Percentiles rank a stretch among this genome's conserved stretches.
phyloP scores from a whole-genome alignment of 2,329 filamentous ascomycete species.

The Rhinocladiella similis region DNA sequence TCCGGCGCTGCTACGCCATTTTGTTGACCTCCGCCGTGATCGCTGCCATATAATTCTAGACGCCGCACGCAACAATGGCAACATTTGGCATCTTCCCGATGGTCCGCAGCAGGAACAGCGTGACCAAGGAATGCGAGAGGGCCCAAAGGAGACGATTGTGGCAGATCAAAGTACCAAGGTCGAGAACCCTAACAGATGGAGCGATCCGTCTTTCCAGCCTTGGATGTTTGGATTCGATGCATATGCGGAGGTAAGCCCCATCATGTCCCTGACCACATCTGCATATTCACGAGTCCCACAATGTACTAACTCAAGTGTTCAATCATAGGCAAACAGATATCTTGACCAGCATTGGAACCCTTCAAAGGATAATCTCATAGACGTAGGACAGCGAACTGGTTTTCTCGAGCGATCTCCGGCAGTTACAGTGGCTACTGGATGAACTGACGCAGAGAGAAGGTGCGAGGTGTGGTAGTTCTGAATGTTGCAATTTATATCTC shows the following conservation, averaged over 20 bases:
- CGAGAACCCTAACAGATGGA: conserved; percentile 49
- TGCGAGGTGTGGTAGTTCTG: no score
- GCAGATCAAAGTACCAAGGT: conserved; percentile 21
- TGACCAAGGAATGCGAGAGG: conserved; percentile 40
- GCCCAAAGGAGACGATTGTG: conserved; percentile 37
- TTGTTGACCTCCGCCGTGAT: conserved; percentile 37
- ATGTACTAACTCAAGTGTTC: no score
- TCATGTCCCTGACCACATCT: no score
- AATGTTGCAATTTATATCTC: no score
- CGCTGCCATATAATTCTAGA: conserved; percentile 42
- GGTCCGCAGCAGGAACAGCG: conserved; percentile 42
- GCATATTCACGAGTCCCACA: no score
- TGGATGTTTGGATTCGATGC: conserved; percentile 53
- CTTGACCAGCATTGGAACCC: no score
- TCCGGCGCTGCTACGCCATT: conserved; percentile 35
- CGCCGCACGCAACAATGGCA: conserved; percentile 46
- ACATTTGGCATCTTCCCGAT: conserved; percentile 50
- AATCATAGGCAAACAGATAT: no score
- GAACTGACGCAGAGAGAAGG: no score
- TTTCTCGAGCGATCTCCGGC: no score
- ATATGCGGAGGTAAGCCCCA: conserved; percentile 29
- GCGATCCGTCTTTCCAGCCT: conserved; percentile 44
- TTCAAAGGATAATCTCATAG: no score
- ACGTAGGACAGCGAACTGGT: no score
- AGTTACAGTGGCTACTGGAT: no score